Percentiles rank a stretch among this genome's conserved stretches.
phyloP scores from a whole-genome alignment of 495 filamentous ascomycete genomes.

The Aspergillus taichungensis region DNA sequence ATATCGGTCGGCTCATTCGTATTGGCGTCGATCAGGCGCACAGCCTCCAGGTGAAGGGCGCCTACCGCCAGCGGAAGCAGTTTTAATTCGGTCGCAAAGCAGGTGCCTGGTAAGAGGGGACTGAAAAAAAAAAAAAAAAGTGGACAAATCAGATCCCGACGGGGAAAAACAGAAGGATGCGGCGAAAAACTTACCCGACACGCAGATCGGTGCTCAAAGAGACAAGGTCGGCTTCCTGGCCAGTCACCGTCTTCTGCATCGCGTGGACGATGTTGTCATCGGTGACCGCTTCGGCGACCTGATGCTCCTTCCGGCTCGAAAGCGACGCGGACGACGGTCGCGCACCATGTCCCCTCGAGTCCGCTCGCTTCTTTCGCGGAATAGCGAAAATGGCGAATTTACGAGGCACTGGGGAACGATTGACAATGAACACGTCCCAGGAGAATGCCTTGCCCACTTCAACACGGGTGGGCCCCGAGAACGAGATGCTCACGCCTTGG shows the following conservation, averaged over 20 bases:
- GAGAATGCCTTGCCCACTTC: slow-evolving; percentile 66
- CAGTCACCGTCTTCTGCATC: slow-evolving; percentile 62
- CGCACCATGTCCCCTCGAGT: slow-evolving; percentile 50
- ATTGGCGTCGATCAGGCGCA: slow-evolving; percentile 73
- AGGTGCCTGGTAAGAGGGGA: slow-evolving; percentile 65
- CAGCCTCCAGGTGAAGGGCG: slow-evolving; percentile 65
- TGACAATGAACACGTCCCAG: slow-evolving; percentile 88
- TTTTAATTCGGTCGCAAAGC: slow-evolving; percentile 68
- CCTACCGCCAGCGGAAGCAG: slow-evolving; percentile 72
- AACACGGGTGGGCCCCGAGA: slow-evolving; percentile 53
- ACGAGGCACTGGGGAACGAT: slow-evolving; percentile 57
- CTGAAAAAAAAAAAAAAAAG: too few relatives aligned
- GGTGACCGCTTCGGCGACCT: slow-evolving; percentile 66
- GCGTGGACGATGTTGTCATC: slow-evolving; percentile 80
- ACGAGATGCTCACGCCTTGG: slow-evolving; percentile 68
- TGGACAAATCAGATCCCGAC: slow-evolving; percentile 4
- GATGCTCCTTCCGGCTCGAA: slow-evolving; percentile 32
- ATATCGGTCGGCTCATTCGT: slow-evolving; percentile 79
- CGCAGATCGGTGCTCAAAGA: slow-evolving; percentile 77
- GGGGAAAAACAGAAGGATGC: background rate
- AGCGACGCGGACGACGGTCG: slow-evolving; percentile 41
- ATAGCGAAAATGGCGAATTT: slow-evolving; percentile 77
- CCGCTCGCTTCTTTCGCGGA: slow-evolving; percentile 63
- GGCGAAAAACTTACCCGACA: slow-evolving; percentile 53
- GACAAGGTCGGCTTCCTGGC: slow-evolving; percentile 67